Evolutionary conservation across 208 protist species (phyloP).

Genomic region (Porcisia hertigi): DNA sequence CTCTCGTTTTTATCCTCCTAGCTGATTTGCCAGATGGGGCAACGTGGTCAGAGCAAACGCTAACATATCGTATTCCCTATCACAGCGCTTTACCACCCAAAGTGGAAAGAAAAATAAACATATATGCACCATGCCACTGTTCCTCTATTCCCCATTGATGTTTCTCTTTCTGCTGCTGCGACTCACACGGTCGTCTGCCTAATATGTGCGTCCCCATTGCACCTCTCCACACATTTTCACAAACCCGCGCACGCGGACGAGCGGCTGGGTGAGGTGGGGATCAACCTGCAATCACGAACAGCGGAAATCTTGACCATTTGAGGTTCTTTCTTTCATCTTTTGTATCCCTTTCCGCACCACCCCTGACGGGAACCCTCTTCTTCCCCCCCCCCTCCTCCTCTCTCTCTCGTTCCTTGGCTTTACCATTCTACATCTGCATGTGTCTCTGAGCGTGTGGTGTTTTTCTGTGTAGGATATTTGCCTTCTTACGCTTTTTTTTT

Average conservation of each 20-base stretch:
- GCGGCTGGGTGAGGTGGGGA: too few relatives aligned
- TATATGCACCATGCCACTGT: neutral
- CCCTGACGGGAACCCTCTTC: too few relatives aligned
- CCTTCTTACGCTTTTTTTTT: too few relatives aligned
- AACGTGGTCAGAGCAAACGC: neutral
- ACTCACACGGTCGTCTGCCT: neutral
- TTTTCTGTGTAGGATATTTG: too few relatives aligned
- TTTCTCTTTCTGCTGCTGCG: constrained; percentile 1
- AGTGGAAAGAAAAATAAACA: too few relatives aligned
- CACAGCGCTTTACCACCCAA: neutral
- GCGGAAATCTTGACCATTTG: too few relatives aligned
- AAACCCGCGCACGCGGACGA: neutral
- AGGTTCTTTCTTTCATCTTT: neutral
- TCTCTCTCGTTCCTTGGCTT: too few relatives aligned
- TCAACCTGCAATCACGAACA: too few relatives aligned
- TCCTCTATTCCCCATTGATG: neutral
- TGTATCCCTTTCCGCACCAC: neutral
- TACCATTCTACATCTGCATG: too few relatives aligned
- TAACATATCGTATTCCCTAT: neutral
- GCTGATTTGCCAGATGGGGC: too few relatives aligned
- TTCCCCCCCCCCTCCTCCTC: too few relatives aligned
- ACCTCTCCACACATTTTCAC: neutral
- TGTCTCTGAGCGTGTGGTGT: too few relatives aligned
- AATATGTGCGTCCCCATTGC: neutral
- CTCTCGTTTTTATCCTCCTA: neutral